Base-by-base conservation (phyloP, 495 filamentous ascomycete species). In the Cercophora samala region DNA sequence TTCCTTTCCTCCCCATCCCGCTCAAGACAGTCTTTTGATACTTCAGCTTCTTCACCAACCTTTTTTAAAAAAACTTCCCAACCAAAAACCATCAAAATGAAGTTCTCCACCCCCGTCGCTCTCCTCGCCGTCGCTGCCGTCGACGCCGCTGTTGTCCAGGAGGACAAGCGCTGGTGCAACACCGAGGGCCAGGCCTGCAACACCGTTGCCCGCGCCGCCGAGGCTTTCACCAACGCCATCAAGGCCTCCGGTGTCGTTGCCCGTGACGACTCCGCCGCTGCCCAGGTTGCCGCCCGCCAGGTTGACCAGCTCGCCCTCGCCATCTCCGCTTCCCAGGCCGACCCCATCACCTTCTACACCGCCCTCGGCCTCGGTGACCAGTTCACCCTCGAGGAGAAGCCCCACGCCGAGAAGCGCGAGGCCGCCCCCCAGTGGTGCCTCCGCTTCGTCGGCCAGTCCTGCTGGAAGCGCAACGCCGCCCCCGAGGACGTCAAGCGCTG, bases 201-300 rank as follows among this genome's bases (percentile, higher is more conserved):
- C 65, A 79, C 74, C 59, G 75, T 75, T 71, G 77, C 77, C 69
- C 74, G 73, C 55, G 77, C 73, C 22, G 77, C 78, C 58, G 71
- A 74, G 0, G 76, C 76, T 58, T 72, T 79, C 67, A 64, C 72
- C 67, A 68, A 68, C 22, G 70, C 74, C 66, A 59, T 75, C 64
- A n/a, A 64, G 5, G 58, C 62, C 62, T 54, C 59, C 62, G 55
- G 60, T 46, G 52, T 74, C 54, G 42, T 66, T 32, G 58, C 69
- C 46, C 67, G 70, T 61, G 70, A 73, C 65, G 68, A 73, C 19
- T 54, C 67, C 60, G 6, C 37, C 54, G 58, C 64, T 2, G 64
- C 73, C 52, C 53, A 42, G 66, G 46, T 68, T 46, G 75, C 74
- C 72, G 62, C 65, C 64, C 70, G 72, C 66, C 64, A 70, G 61